Evolutionary conservation across 352 stramenopile species (phyloP).

Genomic region (Lagenidium giganteum): DNA sequence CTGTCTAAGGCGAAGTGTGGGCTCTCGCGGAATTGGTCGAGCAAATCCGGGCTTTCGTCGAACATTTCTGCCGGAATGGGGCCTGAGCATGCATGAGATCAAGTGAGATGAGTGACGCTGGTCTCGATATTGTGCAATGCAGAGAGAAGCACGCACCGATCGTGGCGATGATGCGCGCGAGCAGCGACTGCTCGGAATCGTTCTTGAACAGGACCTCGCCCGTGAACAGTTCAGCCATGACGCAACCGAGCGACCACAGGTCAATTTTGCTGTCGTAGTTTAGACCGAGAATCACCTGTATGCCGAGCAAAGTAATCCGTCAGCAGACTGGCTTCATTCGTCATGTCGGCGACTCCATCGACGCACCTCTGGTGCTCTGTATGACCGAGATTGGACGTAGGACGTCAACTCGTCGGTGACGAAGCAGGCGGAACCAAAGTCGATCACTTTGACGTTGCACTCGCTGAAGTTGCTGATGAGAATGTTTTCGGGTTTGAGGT

Average conservation of each 20-base stretch:
- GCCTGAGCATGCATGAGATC: constrained; percentile 17
- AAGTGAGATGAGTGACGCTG: neutral
- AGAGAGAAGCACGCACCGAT: constrained; percentile 32
- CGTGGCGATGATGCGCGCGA: constrained; percentile 87
- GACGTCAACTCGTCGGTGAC: constrained; percentile 93
- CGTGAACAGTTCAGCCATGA: constrained; percentile 85
- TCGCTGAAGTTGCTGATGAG: constrained; percentile 81
- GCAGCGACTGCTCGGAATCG: constrained; percentile 87
- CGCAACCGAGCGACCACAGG: constrained; percentile 86
- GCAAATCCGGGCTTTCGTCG: constrained; percentile 34
- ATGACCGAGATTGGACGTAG: constrained; percentile 98
- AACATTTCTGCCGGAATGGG: constrained; percentile 65
- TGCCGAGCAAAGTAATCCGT: neutral
- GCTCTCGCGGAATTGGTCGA: constrained; percentile 53
- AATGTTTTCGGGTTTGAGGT: constrained; percentile 99
- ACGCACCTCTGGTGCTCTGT: constrained; percentile 93
- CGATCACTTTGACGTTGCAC: constrained; percentile 95
- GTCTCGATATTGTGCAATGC: too few species aligned
- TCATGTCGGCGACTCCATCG: too few species aligned
- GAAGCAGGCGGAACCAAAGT: constrained; percentile 98
- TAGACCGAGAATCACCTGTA: constrained; percentile 94
- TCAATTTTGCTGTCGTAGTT: constrained; percentile 85
- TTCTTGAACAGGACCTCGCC: constrained; percentile 87
- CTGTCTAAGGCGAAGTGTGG: constrained; percentile 46
- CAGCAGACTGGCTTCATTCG: neutral